A percentile compares a stretch with the other conserved stretches of the same genome.
Conservation (phyloP, 1,284 basidiomycete species). For the Phaffia rhodozyma region DNA sequence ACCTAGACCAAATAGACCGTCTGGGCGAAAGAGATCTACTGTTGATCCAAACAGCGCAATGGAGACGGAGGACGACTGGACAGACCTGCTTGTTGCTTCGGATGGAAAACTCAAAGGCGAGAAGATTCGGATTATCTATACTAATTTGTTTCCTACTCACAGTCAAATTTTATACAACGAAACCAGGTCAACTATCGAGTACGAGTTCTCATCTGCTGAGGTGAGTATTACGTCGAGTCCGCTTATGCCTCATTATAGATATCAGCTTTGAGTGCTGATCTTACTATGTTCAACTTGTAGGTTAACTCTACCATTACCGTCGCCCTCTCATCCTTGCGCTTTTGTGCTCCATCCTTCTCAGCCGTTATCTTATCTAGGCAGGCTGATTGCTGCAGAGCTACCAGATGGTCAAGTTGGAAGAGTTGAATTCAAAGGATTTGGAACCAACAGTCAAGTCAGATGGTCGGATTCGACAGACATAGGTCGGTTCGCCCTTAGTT, state of each 20-base stretch:
- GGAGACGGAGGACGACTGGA: background rate
- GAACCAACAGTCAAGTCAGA: background rate
- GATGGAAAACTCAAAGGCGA: slow-evolving; percentile 1
- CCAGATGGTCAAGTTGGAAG: background rate
- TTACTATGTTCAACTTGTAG: background rate
- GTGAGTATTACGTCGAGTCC: too few species aligned
- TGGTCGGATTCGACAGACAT: background rate
- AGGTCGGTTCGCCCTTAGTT: background rate
- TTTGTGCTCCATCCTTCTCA: slow-evolving; percentile 16
- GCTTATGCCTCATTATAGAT: background rate
- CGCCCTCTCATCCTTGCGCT: background rate
- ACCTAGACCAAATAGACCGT: background rate
- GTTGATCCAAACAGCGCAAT: background rate
- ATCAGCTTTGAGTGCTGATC: background rate
- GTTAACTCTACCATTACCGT: background rate
- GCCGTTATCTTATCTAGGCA: slow-evolving; percentile 12
- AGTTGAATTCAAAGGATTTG: slow-evolving; percentile 14
- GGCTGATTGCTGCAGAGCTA: slow-evolving; percentile 13
- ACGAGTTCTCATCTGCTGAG: slow-evolving; percentile 15
- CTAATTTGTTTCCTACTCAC: too few species aligned
- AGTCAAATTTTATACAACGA: background rate
- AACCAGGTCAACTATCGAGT: slow-evolving; percentile 6
- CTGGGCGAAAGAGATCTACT: too few species aligned
- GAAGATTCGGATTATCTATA: background rate
- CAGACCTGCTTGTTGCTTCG: background rate